phyloP scores from a whole-genome alignment of 345 rosid species.

The Erysimum cheiranthoides region DNA sequence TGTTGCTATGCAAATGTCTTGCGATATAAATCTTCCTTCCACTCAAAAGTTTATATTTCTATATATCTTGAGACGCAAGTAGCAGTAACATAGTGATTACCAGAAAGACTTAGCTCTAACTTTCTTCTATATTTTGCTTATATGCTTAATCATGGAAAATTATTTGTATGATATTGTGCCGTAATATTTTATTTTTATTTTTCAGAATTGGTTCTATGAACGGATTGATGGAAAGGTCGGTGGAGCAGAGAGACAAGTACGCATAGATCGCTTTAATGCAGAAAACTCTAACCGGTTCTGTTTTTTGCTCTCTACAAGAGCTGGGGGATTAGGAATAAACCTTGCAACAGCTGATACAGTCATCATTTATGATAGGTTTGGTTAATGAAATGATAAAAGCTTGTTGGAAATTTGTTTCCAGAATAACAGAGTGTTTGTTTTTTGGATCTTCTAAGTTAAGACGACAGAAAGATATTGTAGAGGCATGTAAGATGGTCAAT shows the following conservation, averaged over 20 bases:
- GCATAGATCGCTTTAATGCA: conserved; percentile 89
- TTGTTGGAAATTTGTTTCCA: background rate
- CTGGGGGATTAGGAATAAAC: conserved; percentile 94
- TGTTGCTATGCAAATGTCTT: background rate
- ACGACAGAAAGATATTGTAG: too few species aligned
- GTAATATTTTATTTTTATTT: background rate
- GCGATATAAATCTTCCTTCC: background rate
- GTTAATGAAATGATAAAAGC: background rate
- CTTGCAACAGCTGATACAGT: conserved; percentile 98
- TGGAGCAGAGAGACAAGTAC: conserved; percentile 87
- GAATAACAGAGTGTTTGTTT: background rate
- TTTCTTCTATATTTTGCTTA: background rate
- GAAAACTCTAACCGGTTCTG: conserved; percentile 85
- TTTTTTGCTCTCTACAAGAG: conserved; percentile 91
- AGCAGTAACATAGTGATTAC: background rate
- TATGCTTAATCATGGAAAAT: background rate
- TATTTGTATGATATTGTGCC: background rate
- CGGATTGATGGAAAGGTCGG: conserved; percentile 87
- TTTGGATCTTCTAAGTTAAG: background rate
- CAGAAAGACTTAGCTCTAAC: background rate
- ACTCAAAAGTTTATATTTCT: background rate
- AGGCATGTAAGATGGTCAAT: background rate
- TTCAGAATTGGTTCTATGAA: conserved; percentile 83
- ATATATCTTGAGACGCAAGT: background rate
- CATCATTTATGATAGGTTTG: conserved; percentile 86